Base-by-base conservation (phyloP, 768 basidiomycete genomes). In the Psilocybe sp. region DNA sequence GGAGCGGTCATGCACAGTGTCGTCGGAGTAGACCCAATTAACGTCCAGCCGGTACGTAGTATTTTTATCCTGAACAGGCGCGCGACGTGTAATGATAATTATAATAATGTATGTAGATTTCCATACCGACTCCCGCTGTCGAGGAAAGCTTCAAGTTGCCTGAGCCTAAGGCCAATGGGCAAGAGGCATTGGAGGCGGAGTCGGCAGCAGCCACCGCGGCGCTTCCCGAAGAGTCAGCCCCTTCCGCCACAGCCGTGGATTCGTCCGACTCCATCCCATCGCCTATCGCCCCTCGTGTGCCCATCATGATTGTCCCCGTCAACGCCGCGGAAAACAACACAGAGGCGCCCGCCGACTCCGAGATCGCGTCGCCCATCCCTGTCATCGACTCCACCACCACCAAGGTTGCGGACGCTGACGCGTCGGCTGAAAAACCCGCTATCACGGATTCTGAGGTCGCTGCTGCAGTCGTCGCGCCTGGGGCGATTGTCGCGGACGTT, bases 11-110 rank as follows among this genome's bases (percentile, higher is more conserved):
- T 71, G 47, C 65, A 71, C 38, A 64, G 51, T 32, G 62, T 66
- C 49, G 70, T 71, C 44, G 74, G 72, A 14, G 55, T 72, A 19
- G 76, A 77, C 53, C 69, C 73, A 31, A 63, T 70, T 34, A 72
- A 72, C 45, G 47, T 52, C 44, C 63, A 62, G 38, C 60, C 70
- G 61, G 73, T 72, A 53, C 47, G 58, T 51, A 44, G 40, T 23
- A n/a, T 38, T 28, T 28, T 28, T 28, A 28, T 28, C 23, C 23
- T 28, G 4, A 28, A 28, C 4, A 28, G 23, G 7, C 4, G 23
- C 23, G 23, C 23, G 23, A 28, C 23, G 23, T 28, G 23, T 7
- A 3, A 28, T 28, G 23, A 28, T 28, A 28, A 28, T 28, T 4
- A 28, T 28, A 28, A 28, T 28, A 28, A 3, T 28, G 20, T 31